These are phyloP conservation scores for Phalaenopsis equestris DNA, from an alignment of 106 monocot genomes.

Conservation along the genomic window DNA sequence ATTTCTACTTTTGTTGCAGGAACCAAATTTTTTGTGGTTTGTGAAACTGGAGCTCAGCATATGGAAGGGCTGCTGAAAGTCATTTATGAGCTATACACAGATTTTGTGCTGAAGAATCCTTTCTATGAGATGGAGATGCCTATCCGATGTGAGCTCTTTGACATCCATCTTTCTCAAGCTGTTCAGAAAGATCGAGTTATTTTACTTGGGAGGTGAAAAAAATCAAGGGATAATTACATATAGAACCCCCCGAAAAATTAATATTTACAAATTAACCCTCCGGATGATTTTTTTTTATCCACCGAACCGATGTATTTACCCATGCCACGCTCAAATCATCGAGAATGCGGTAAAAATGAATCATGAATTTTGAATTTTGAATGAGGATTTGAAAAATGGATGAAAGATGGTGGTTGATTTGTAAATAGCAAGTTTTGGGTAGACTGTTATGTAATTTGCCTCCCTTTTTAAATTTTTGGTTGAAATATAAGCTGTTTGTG, in stretches of 20 bases:
- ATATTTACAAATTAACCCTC: too few relatives aligned
- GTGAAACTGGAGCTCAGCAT: conserved; percentile 56
- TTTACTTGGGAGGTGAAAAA: conserved; percentile 53
- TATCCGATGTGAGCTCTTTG: conserved; percentile 91
- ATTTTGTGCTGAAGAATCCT: conserved; percentile 92
- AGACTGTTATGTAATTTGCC: background rate
- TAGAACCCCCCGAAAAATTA: too few relatives aligned
- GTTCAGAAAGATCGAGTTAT: conserved; percentile 70
- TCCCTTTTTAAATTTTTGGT: background rate
- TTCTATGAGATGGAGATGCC: conserved; percentile 99
- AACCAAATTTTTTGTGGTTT: conserved; percentile 89
- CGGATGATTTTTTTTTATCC: too few relatives aligned
- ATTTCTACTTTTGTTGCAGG: conserved; percentile 21
- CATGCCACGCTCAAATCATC: too few relatives aligned
- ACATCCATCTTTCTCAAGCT: conserved; percentile 71
- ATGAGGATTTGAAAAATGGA: too few relatives aligned
- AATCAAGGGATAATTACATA: too few relatives aligned
- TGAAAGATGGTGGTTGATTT: too few relatives aligned
- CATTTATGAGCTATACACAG: conserved; percentile 88
- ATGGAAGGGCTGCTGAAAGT: conserved; percentile 75
- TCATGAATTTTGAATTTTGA: too few relatives aligned
- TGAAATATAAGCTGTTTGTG: too few relatives aligned
- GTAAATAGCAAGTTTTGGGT: too few relatives aligned
- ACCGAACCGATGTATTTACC: too few relatives aligned
- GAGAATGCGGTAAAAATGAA: too few relatives aligned